phyloP scores from a whole-genome alignment of 768 basidiomycete genomes.

The Cubamyces sp. region DNA sequence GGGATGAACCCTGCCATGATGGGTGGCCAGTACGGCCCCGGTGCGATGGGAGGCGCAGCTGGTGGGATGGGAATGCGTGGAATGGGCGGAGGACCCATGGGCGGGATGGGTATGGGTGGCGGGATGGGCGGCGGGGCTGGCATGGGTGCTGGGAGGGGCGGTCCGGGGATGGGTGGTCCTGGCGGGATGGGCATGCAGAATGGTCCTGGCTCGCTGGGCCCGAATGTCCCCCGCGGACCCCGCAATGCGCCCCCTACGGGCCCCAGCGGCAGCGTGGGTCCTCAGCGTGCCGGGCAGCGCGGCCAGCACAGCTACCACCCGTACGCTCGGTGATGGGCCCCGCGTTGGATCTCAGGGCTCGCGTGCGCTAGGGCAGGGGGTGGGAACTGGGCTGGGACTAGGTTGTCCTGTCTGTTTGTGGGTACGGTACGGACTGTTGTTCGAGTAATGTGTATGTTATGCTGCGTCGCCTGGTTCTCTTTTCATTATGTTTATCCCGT shows the following conservation, averaged over 20 bases:
- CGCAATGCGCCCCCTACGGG: slow-evolving; percentile 55
- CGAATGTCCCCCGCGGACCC: slow-evolving; percentile 59
- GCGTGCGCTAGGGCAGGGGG: background rate
- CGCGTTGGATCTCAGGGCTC: too few relatives aligned
- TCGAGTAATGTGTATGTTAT: slow-evolving; percentile 19
- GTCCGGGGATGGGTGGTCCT: slow-evolving; percentile 21
- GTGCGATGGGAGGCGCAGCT: slow-evolving; percentile 39
- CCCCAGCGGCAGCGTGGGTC: slow-evolving; percentile 51
- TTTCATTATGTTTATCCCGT: background rate
- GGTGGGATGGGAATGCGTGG: slow-evolving; percentile 34
- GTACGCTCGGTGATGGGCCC: slow-evolving; percentile 60
- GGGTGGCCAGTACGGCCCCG: slow-evolving; percentile 46
- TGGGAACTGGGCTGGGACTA: background rate
- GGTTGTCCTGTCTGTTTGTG: background rate
- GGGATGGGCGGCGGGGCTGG: slow-evolving; percentile 32
- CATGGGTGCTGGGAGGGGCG: slow-evolving; percentile 40
- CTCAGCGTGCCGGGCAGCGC: slow-evolving; percentile 69
- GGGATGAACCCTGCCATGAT: slow-evolving; percentile 48
- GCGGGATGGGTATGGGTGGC: slow-evolving; percentile 45
- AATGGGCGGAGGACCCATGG: slow-evolving; percentile 47
- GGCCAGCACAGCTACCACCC: slow-evolving; percentile 87
- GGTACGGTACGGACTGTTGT: slow-evolving; percentile 17
- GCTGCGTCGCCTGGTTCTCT: background rate
- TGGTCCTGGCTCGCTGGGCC: slow-evolving; percentile 30
- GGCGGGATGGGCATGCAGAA: slow-evolving; percentile 25